Evolutionary conservation across 495 filamentous ascomycete species (phyloP).

Genomic region (Acidiella bohemica): DNA sequence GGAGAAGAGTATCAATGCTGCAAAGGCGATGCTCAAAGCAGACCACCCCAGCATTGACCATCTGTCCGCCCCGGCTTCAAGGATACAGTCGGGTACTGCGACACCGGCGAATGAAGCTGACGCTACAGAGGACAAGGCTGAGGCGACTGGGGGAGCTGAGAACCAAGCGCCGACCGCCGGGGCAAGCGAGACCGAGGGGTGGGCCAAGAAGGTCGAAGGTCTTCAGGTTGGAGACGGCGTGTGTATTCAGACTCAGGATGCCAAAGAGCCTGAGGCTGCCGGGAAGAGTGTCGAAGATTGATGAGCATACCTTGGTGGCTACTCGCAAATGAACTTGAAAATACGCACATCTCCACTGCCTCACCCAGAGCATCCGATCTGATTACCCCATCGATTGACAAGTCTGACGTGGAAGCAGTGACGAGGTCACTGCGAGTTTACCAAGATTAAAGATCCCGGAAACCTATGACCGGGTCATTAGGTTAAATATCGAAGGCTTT

Average conservation of each 20-base stretch:
- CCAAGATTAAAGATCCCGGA: no score
- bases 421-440: no score
- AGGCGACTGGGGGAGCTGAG: conserved; percentile 7
- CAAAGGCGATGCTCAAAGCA: not conserved
- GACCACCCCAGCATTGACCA: conserved; percentile 6
- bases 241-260: conserved; percentile 21
- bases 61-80: conserved; percentile 8
- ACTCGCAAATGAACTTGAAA: no score
- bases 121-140: not conserved
- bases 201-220: conserved; percentile 1
- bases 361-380: no score
- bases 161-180: not conserved
- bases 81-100: conserved; percentile 13
- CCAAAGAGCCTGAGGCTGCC: conserved; percentile 21
- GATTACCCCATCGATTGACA: no score
- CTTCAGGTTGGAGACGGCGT: conserved; percentile 11
- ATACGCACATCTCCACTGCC: no score
- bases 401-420: no score
- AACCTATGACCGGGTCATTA: no score
- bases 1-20: conserved; percentile 8
- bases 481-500: no score
- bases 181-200: not conserved
- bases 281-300: conserved; percentile 24
- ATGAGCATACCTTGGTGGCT: no score
- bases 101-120: conserved; percentile 1